Percentiles rank a stretch among this genome's conserved stretches.
Conservation (phyloP, 1,284 basidiomycete species). For the Trichosporon coremiiforme region DNA sequence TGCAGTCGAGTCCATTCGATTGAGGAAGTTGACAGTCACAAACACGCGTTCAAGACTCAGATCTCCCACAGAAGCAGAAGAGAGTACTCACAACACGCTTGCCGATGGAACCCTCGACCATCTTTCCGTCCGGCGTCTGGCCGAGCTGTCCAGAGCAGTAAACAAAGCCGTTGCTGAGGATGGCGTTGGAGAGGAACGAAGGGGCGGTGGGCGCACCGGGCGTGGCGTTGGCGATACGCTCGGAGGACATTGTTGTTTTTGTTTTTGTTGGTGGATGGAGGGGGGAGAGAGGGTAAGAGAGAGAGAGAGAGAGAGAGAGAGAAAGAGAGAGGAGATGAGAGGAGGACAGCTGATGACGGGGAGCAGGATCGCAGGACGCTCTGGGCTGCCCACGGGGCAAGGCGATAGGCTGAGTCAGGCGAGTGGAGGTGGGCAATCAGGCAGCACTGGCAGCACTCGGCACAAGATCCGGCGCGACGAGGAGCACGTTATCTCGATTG, state of each 20-base stretch:
- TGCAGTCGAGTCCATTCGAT: too few relatives aligned
- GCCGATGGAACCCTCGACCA: slow-evolving; percentile 63
- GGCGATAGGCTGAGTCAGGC: neutral
- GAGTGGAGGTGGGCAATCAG: neutral
- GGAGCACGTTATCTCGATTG: neutral
- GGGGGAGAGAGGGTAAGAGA: slow-evolving; percentile 1
- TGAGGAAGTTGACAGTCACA: too few relatives aligned
- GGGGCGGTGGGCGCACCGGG: slow-evolving; percentile 56
- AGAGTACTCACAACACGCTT: slow-evolving; percentile 60
- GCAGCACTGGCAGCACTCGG: neutral
- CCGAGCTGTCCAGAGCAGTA: slow-evolving; percentile 68
- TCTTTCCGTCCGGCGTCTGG: slow-evolving; percentile 59
- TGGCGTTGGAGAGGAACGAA: slow-evolving; percentile 60
- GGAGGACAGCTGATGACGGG: neutral
- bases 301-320: neutral
- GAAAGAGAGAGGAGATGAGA: neutral
- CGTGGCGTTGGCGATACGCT: slow-evolving; percentile 35
- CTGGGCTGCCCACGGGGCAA: too few relatives aligned
- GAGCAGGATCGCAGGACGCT: neutral
- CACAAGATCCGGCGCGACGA: neutral
- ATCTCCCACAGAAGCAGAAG: neutral
- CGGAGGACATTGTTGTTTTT: slow-evolving; percentile 23
- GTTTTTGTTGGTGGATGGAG: neutral
- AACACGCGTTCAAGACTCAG: too few relatives aligned
- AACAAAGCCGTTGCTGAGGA: slow-evolving; percentile 60